phyloP scores from a whole-genome alignment of 495 filamentous ascomycete genomes.

The Saxispiralis lemnorum region DNA sequence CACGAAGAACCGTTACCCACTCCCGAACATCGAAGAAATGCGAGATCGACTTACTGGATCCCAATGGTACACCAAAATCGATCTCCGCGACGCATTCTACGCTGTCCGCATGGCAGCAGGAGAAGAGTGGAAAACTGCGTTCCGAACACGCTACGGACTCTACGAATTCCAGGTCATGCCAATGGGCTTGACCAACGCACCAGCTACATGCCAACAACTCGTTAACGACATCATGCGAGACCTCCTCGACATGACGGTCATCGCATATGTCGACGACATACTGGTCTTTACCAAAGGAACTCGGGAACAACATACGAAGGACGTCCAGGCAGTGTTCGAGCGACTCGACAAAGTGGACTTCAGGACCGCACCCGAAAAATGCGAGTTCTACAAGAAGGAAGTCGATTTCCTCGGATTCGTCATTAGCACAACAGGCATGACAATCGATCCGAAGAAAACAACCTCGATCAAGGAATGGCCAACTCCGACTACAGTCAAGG shows the following conservation, averaged over 20 bases:
- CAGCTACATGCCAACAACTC: constrained; percentile 2
- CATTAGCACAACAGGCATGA: constrained; percentile 16
- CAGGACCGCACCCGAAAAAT: constrained; percentile 20
- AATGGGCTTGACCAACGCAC: constrained; percentile 8
- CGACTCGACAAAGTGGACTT: constrained; percentile 6
- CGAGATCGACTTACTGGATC: constrained; percentile 12
- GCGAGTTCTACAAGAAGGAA: constrained; percentile 19
- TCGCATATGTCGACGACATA: constrained; percentile 10
- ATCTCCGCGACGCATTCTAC: constrained; percentile 8
- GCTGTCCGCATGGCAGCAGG: not conserved
- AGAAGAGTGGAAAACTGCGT: constrained; percentile 7
- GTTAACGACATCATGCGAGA: constrained; percentile 5
- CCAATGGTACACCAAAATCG: constrained; percentile 19
- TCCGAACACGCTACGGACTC: constrained; percentile 4
- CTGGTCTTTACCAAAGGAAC: constrained; percentile 6
- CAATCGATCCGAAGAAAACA: constrained; percentile 20
- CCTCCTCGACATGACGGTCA: constrained; percentile 3
- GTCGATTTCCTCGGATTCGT: constrained; percentile 22
- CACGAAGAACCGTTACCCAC: constrained; percentile 17
- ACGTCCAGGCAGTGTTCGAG: constrained; percentile 1
- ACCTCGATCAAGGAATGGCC: constrained; percentile 7
- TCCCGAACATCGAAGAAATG: constrained; percentile 16
- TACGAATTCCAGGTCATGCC: constrained; percentile 8
- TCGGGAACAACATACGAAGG: not conserved
- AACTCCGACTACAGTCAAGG: constrained; percentile 7